Conservation (phyloP, 441 rosid genomes). For the Adansonia grandidieri region DNA sequence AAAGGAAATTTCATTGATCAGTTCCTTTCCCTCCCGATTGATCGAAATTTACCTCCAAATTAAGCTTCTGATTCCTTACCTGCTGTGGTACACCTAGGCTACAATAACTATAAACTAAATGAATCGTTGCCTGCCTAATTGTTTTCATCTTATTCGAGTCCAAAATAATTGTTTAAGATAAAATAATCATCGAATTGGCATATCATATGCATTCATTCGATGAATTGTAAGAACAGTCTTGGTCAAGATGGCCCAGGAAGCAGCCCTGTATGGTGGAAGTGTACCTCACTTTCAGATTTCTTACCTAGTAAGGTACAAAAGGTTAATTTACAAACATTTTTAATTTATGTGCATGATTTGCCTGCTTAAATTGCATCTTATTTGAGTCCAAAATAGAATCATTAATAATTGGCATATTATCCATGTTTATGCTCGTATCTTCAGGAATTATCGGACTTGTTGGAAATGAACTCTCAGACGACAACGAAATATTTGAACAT, state of each 20-base stretch:
- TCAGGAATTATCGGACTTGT: constrained; percentile 56
- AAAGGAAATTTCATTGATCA: too few relatives aligned
- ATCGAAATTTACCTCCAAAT: constrained; percentile 50
- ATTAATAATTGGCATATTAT: neutral
- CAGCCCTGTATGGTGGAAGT: constrained; percentile 56
- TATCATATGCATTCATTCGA: constrained; percentile 37
- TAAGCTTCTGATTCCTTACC: constrained; percentile 45
- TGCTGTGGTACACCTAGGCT: constrained; percentile 45
- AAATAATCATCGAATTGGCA: neutral
- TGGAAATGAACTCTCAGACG: too few relatives aligned
- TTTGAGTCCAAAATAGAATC: neutral
- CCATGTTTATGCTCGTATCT: neutral
- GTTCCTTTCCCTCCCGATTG: constrained; percentile 39
- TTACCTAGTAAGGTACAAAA: constrained; percentile 49
- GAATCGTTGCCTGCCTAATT: neutral
- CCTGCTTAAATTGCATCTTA: neutral
- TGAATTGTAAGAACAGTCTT: constrained; percentile 70
- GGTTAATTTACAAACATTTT: neutral
- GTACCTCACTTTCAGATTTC: constrained; percentile 53
- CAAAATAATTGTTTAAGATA: neutral
- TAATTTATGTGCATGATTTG: constrained; percentile 2
- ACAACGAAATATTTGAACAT: too few relatives aligned
- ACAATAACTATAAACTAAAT: neutral
- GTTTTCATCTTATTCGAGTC: neutral
- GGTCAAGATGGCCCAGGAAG: constrained; percentile 58